These are phyloP conservation scores for Phoma sp. DNA, from an alignment of 2,329 filamentous ascomycete genomes.

Conservation along the genomic window DNA sequence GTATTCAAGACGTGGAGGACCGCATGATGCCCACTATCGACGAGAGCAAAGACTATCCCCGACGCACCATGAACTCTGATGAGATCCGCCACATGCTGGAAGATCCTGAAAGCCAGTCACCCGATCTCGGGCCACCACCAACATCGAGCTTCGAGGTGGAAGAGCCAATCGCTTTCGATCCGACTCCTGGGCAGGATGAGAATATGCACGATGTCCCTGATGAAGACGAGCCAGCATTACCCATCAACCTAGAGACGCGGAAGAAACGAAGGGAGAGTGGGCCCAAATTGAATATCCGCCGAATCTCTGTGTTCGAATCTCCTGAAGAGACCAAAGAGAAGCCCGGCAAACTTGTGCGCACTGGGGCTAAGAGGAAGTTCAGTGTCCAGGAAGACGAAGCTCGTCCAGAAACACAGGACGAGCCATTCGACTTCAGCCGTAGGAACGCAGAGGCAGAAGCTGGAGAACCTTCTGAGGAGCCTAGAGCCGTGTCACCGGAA, in stretches of 20 bases:
- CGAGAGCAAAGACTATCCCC: slow-evolving; percentile 71
- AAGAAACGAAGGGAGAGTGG: slow-evolving; percentile 59
- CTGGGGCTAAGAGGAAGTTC: slow-evolving; percentile 64
- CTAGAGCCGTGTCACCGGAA: slow-evolving; percentile 27
- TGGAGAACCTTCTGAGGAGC: slow-evolving; percentile 22
- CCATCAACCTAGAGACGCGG: slow-evolving; percentile 59
- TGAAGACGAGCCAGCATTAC: slow-evolving; percentile 47
- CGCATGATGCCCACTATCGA: slow-evolving; percentile 69
- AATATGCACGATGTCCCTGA: slow-evolving; percentile 40
- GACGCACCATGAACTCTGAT: slow-evolving; percentile 69
- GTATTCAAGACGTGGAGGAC: slow-evolving; percentile 53
- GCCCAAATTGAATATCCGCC: slow-evolving; percentile 50
- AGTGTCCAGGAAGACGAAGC: slow-evolving; percentile 59
- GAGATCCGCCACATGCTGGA: slow-evolving; percentile 62
- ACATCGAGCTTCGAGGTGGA: slow-evolving; percentile 59
- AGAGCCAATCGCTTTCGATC: slow-evolving; percentile 55
- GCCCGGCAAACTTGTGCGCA: slow-evolving; percentile 44
- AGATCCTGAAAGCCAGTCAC: slow-evolving; percentile 65
- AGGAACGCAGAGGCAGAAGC: slow-evolving; percentile 34
- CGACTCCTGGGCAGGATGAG: slow-evolving; percentile 31
- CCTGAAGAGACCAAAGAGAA: slow-evolving; percentile 43
- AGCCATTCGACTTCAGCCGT: slow-evolving; percentile 57
- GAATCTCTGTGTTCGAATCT: slow-evolving; percentile 53
- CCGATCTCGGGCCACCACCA: slow-evolving; percentile 68
- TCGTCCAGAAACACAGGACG: slow-evolving; percentile 35